These are phyloP conservation scores for Candida nemodendra DNA, from an alignment of 805 yeast species.

Conservation along the genomic window DNA sequence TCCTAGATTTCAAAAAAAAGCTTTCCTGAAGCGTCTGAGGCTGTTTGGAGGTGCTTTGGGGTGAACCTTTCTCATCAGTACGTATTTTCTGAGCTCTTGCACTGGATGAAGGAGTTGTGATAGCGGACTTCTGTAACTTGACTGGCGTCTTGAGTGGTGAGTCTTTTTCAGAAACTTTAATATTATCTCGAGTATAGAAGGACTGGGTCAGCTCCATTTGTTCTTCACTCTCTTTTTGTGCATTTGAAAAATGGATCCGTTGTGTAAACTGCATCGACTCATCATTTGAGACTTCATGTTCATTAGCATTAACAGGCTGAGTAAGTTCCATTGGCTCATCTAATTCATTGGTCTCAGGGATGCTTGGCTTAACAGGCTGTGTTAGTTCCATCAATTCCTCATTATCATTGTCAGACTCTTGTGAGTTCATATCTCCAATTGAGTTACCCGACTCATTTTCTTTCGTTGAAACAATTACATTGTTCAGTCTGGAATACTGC, in stretches of 20 bases:
- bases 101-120: conserved; percentile 18
- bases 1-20: conserved; percentile 1
- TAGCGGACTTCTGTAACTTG: conserved; percentile 1
- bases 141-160: conserved; percentile 13
- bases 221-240: not conserved
- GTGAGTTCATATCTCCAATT: no score
- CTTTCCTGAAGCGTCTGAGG: conserved; percentile 4
- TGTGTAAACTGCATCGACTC: conserved; percentile 20
- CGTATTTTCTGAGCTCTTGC: conserved; percentile 18
- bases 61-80: conserved; percentile 21
- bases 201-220: conserved; percentile 6
- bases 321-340: conserved; percentile 19
- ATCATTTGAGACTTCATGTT: not conserved
- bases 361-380: conserved; percentile 3
- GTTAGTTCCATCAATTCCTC: conserved; percentile 20
- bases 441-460: no score
- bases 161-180: not conserved
- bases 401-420: conserved; percentile 8
- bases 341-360: conserved; percentile 1
- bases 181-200: not conserved
- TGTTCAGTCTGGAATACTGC: conserved; percentile 1
- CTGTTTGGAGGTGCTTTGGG: conserved; percentile 18
- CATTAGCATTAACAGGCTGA: conserved; percentile 7
- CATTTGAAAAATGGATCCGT: conserved; percentile 7
- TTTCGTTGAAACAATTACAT: no score